phyloP scores from a whole-genome alignment of 805 yeast species.

The Saturnispora zaruensis region DNA sequence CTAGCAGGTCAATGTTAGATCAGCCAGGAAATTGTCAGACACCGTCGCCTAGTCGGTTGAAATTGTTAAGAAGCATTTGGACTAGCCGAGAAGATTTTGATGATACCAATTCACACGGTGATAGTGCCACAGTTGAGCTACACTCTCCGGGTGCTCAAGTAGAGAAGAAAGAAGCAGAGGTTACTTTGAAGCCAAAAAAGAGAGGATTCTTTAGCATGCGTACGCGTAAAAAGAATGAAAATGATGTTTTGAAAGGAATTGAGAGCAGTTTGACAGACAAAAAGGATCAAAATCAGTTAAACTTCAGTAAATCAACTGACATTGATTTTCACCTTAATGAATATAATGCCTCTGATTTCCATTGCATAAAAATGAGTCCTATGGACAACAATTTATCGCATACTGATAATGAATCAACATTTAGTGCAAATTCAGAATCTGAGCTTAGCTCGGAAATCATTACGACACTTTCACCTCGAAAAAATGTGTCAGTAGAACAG shows the following conservation, averaged over 20 bases:
- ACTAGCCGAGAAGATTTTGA: neutral
- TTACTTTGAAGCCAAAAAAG: neutral
- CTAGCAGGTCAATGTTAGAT: neutral
- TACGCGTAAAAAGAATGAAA: conserved; percentile 5
- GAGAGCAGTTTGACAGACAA: conserved; percentile 13
- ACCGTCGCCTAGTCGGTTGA: neutral
- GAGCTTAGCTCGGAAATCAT: conserved; percentile 10
- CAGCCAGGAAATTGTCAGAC: neutral
- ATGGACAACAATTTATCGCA: neutral
- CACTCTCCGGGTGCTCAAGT: neutral
- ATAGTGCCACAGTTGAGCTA: neutral
- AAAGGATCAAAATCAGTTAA: neutral
- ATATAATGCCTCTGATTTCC: neutral
- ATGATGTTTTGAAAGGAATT: neutral
- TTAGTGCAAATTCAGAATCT: conserved; percentile 5
- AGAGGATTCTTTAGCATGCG: conserved; percentile 6
- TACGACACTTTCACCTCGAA: conserved; percentile 1
- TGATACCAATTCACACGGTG: neutral
- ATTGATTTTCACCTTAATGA: neutral
- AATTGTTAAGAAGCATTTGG: conserved; percentile 1
- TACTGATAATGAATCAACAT: neutral
- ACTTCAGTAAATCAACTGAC: neutral
- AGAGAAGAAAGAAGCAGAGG: neutral
- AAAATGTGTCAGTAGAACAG: neutral
- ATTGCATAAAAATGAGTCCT: conserved; percentile 6